Base-by-base conservation (phyloP, 1,139 yeast species). In the Williopsis jadinii region DNA sequence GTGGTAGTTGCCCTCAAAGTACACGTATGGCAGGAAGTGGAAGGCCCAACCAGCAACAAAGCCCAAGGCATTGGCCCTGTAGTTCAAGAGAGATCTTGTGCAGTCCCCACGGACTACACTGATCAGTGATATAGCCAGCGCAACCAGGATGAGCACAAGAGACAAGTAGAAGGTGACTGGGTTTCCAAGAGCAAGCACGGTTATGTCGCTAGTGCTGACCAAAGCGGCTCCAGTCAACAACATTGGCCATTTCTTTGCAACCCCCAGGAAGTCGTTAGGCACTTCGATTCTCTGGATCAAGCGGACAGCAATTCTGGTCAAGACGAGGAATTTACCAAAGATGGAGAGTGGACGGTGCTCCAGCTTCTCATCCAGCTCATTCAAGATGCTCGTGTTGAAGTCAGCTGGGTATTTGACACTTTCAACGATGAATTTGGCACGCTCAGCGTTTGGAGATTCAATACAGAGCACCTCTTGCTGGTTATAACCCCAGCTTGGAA, bases 391-490 rank as follows among this genome's bases (percentile, higher is more conserved):
- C 2, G 48, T 45, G 33, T 66, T 61, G 11, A 63, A 50, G 19
- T 62, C 67, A 9, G 66, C 15, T 52, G 84, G 83, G 55, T 79
- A 82, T n/a, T 63, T 60, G 50, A 79, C 79, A 44, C 62, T 62
- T 50, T 84, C 95, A 38, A 85, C 66, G 49, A 67, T 73, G 80
- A 94, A 85, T 36, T 74, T 60, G 0, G 90, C 68, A 51, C 77
- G 73, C 11, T 74, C 71, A 30, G 67, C 60, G 3, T 74, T 74
- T 11, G 95, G 87, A 30, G 73, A 74, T 34, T 75, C 74, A 30
- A 84, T 72, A 60, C 95, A 87, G 19, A 83, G 62, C 3, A 85
- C 86, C 62, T 87, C 95, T 58, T 79, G 80, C 53, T 84, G 94
- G 30, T 68, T 67, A 48, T 68, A 68, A 0, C 80, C 94, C 87